phyloP scores from a whole-genome alignment of 2,329 filamentous ascomycete species.

The Phoma herbarum region DNA sequence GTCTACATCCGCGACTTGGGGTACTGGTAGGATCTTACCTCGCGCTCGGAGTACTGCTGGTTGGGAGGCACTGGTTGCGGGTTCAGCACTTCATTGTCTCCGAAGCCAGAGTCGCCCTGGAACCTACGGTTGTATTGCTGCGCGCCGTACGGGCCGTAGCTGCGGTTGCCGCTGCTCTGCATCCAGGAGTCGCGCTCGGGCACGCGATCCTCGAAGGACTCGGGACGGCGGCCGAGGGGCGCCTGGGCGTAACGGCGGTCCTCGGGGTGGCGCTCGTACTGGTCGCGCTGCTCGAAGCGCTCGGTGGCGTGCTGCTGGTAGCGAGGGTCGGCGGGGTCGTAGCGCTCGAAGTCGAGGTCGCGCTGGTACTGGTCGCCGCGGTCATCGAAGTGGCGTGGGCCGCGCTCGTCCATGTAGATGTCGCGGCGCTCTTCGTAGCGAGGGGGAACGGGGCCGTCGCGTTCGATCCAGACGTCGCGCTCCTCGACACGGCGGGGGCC shows the following conservation, averaged over 20 bases:
- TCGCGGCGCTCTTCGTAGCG: conserved; percentile 37
- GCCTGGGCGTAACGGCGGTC: conserved; percentile 30
- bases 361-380: conserved; percentile 33
- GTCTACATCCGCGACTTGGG: background rate
- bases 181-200: conserved; percentile 48
- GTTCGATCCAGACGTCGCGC: conserved; percentile 42
- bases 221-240: conserved; percentile 43
- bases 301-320: conserved; percentile 41
- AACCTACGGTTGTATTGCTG: conserved; percentile 47
- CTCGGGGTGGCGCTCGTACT: conserved; percentile 29
- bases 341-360: conserved; percentile 33
- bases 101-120: conserved; percentile 48
- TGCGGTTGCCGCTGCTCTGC: conserved; percentile 39
- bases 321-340: conserved; percentile 33
- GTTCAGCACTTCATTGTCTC: conserved; percentile 49
- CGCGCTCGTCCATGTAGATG: conserved; percentile 34
- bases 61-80: conserved; percentile 49
- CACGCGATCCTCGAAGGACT: conserved; percentile 49
- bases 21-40: conserved; percentile 38
- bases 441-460: conserved; percentile 28
- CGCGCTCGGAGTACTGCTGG: conserved; percentile 40
- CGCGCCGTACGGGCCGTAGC: conserved; percentile 34
- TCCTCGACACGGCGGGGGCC: conserved; percentile 41
- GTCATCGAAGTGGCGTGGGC: conserved; percentile 34
- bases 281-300: conserved; percentile 27